Base-by-base conservation (phyloP, 164 flowering plant species). In the Chimonanthus salicifolius region DNA sequence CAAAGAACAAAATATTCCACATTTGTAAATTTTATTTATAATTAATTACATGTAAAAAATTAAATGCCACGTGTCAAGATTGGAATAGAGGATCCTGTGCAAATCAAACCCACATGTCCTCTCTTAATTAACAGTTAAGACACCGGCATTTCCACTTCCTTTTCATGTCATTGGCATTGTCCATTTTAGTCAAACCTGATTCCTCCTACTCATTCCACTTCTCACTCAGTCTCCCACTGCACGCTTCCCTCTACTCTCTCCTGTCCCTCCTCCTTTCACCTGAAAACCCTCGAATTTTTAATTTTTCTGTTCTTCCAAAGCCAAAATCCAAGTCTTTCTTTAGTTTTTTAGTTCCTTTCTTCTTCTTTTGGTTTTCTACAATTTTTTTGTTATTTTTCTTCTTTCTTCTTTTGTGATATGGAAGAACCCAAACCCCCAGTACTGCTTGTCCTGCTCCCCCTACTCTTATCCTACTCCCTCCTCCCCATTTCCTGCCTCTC, bases 401-500 rank as follows among this genome's bases (percentile, higher is more conserved):
- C 75, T 54, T 6, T 9, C 60, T 54, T 54, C 60, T 10, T 54
- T 54, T 10, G 60, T 7, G 16, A 2, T 54, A 81, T 82, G 86
- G 77, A 69, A 47, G 67, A 66, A 49, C 65, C 73, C 44, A 60
- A 58, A 64, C n/a, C 70, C 73, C 11, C 50, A 65, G n/a, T 63
- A 74, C 2, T 68, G 16, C 80, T 74, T 48, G 21, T 70, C 62
- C 62, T 76, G 49, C 70, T 76, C 67, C 47, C 76, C 79, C 49
- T 67, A 69, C 6, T 70, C 74, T 15, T 64, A 46, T 11, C 60
- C 72, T 58, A 47, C 69, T 7, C 74, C 75, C 43, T 66, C 62
- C 6, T 15, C 49, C 15, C 60, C 74, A 18, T 46, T 63, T 18
- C 49, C 60, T 54, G 16, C 71, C 62, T 70, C 48, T 71, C 78